A percentile compares a stretch with the other conserved stretches of the same genome.
These are phyloP conservation scores for Pezicula rhizophila DNA, from an alignment of 2,329 filamentous ascomycete species.

Conservation along the genomic window DNA sequence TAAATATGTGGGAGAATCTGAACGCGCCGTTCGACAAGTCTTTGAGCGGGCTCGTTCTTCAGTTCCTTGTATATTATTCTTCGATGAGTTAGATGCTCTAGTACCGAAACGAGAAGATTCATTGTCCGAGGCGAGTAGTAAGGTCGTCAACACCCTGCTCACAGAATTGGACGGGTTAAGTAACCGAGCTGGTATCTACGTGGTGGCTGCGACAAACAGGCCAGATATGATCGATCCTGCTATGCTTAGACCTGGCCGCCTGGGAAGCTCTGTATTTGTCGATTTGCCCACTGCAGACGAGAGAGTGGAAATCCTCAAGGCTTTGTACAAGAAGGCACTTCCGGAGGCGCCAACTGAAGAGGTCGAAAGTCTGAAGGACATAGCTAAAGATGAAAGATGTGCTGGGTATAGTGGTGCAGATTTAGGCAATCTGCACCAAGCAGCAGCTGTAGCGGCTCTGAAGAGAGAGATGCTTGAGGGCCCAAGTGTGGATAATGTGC, in stretches of 20 bases:
- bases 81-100: slow-evolving; percentile 92
- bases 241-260: slow-evolving; percentile 83
- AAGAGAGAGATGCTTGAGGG: slow-evolving; percentile 22
- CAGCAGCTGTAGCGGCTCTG: slow-evolving; percentile 28
- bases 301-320: slow-evolving; percentile 77
- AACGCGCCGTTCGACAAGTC: slow-evolving; percentile 85
- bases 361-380: slow-evolving; percentile 47
- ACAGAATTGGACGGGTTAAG: slow-evolving; percentile 88
- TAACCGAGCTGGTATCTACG: slow-evolving; percentile 78
- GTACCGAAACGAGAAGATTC: slow-evolving; percentile 76
- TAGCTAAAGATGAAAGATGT: slow-evolving; percentile 65
- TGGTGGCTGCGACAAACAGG: slow-evolving; percentile 90
- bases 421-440: slow-evolving; percentile 44
- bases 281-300: slow-evolving; percentile 76
- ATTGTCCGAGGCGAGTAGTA: slow-evolving; percentile 74
- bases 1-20: slow-evolving; percentile 96
- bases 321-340: slow-evolving; percentile 50
- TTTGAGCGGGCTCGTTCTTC: slow-evolving; percentile 83
- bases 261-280: slow-evolving; percentile 85
- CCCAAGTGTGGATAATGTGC: slow-evolving; percentile 8
- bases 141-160: slow-evolving; percentile 91
- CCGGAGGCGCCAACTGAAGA: slow-evolving; percentile 46
- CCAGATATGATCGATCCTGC: slow-evolving; percentile 96
- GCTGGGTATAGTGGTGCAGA: slow-evolving; percentile 70
- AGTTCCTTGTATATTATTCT: slow-evolving; percentile 92